Base-by-base conservation (phyloP, 805 yeast genomes). In the Kuraishia cidri region DNA sequence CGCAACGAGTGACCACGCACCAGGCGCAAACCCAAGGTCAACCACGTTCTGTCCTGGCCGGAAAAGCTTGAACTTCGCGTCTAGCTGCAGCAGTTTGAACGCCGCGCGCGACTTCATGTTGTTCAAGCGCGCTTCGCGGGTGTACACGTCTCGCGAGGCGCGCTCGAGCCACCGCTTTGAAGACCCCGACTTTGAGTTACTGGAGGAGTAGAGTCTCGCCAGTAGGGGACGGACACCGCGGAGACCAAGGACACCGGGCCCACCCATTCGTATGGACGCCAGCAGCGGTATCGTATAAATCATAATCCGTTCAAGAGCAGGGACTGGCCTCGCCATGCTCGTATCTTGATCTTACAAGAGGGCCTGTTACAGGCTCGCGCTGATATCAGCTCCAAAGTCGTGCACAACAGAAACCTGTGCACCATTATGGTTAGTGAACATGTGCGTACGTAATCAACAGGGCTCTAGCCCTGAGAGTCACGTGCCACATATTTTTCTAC, bases 11-110 rank as follows among this genome's bases (percentile, higher is more conserved):
- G 90, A 73, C 96, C 96, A 86, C 3, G 95, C 87, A 0, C 96
- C 96, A 0, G 96, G 96, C 0, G 95, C 94, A 52, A 76, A 87
- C 0, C 96, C 95, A 29, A 92, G 59, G 58, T 92, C 98, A 4
- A 92, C 74, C 1, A 92, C 81, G 27, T 75, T 70, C 41, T 59
- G 65, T 0, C 74, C 64, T 2, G 64, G 64, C 25, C 57, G 54
- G 51, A 90, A 77, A 2, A 92, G 38, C 21, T 62, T 53, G 55
- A 64, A 82, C 44, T 70, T 75, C 11, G 73, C 62, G 50, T 88
- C 76, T 8, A 92, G 65, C 48, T 90, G 94, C 15, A 76, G 52
- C 22, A 92, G 61, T 48, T 92, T 92, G 59, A 75, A 90, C 0
- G 97, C 97, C 0, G 98, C 98, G 29, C 98, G 56, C 2, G 97